Evolutionary conservation across 164 flowering plant species (phyloP).

Genomic region (Taxillus chinensis): DNA sequence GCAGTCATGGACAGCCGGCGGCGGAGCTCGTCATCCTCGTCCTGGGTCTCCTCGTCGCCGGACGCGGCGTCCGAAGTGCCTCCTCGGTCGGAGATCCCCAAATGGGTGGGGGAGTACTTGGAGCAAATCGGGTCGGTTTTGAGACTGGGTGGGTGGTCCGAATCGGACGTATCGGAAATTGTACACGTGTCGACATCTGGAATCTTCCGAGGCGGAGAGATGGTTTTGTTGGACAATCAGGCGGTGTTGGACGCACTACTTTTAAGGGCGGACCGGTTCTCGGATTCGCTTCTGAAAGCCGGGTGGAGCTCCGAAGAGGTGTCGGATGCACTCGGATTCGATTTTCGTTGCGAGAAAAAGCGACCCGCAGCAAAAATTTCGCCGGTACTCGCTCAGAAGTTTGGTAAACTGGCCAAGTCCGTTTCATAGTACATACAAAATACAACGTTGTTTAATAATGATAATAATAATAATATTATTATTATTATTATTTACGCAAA

Average conservation of each 20-base stretch:
- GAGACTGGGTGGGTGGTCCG: slow-evolving; percentile 81
- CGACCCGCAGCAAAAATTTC: slow-evolving; percentile 55
- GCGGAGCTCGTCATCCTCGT: slow-evolving; percentile 41
- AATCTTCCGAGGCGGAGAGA: slow-evolving; percentile 45
- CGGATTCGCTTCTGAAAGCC: slow-evolving; percentile 60
- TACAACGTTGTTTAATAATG: too few relatives aligned
- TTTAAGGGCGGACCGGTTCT: slow-evolving; percentile 63
- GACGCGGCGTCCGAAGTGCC: slow-evolving; percentile 41
- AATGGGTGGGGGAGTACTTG: slow-evolving; percentile 75
- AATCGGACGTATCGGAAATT: slow-evolving; percentile 68
- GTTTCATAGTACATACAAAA: slow-evolving; percentile 17
- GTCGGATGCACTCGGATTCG: slow-evolving; percentile 72
- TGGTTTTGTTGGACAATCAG: slow-evolving; percentile 60
- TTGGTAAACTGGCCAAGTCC: slow-evolving; percentile 72
- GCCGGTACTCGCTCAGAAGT: slow-evolving; percentile 62
- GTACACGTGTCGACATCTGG: slow-evolving; percentile 60
- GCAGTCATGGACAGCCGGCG: slow-evolving; percentile 56
- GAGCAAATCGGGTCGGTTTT: slow-evolving; percentile 59
- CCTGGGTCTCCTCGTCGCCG: slow-evolving; percentile 26
- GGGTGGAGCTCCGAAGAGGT: slow-evolving; percentile 98
- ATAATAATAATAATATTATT: too few relatives aligned
- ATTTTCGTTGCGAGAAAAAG: slow-evolving; percentile 59
- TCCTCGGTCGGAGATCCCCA: slow-evolving; percentile 29
- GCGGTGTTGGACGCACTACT: slow-evolving; percentile 68
- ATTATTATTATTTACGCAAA: too few relatives aligned